These are phyloP conservation scores for Saitozyma sp. DNA, from an alignment of 768 basidiomycete genomes.

Conservation along the genomic window DNA sequence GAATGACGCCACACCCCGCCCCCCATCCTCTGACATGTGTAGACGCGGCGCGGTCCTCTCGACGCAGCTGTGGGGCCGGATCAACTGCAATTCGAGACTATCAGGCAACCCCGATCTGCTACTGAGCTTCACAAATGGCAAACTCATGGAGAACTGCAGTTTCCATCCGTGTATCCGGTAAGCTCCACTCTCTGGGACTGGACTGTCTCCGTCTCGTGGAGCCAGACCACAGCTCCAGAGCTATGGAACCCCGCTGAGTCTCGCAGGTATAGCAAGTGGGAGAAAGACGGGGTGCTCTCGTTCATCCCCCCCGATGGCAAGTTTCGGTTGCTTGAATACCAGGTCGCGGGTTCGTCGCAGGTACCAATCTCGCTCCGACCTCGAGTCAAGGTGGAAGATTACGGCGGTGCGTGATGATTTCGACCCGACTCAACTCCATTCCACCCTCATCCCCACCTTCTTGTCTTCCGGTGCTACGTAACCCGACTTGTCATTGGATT, in stretches of 20 bases:
- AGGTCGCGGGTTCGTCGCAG: slow-evolving; percentile 55
- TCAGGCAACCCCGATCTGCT: slow-evolving; percentile 85
- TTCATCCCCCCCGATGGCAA: slow-evolving; percentile 92
- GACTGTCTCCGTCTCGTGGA: not conserved
- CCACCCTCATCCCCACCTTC: too few species aligned
- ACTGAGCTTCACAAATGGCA: slow-evolving; percentile 72
- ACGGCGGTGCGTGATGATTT: too few species aligned
- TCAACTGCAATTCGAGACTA: slow-evolving; percentile 73
- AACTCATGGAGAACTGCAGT: slow-evolving; percentile 70
- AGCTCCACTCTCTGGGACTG: slow-evolving; percentile 27
- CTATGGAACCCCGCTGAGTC: not conserved
- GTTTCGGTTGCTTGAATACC: slow-evolving; percentile 82
- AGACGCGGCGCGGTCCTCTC: slow-evolving; percentile 70
- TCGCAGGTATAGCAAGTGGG: slow-evolving; percentile 73
- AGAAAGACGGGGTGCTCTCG: slow-evolving; percentile 71
- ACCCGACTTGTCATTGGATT: too few species aligned
- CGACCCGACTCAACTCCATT: too few species aligned
- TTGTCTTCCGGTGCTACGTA: too few species aligned
- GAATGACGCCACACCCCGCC: too few species aligned
- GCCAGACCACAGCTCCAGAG: not conserved
- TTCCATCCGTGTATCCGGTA: slow-evolving; percentile 94
- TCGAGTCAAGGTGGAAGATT: not conserved
- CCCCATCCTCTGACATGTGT: not conserved
- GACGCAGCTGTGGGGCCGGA: slow-evolving; percentile 70
- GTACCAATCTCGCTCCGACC: not conserved